A percentile compares a stretch with the other conserved stretches of the same genome.
phyloP scores from a whole-genome alignment of 2,329 filamentous ascomycete species.

The Massarina eburnea region DNA sequence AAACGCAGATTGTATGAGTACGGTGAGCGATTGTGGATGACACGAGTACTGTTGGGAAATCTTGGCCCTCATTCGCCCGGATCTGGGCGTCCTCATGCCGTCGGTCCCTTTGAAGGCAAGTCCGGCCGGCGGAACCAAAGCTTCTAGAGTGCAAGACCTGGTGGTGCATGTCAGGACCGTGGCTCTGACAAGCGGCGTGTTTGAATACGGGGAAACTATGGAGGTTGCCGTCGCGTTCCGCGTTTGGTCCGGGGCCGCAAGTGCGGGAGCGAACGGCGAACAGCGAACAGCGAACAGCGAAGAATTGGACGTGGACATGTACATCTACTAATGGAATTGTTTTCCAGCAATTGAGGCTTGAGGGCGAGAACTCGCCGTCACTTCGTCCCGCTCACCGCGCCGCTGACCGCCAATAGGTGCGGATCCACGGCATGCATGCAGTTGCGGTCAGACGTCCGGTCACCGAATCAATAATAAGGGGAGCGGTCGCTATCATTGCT shows the following conservation, averaged over 20 bases:
- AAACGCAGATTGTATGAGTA: not conserved
- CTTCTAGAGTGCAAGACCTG: not conserved
- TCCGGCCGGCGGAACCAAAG: not conserved
- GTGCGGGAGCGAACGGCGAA: not conserved
- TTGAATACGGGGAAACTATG: not conserved
- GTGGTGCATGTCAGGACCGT: not conserved
- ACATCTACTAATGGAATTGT: not conserved
- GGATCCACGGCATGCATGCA: not conserved
- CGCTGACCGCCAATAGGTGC: not conserved
- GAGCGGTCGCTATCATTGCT: constrained; percentile 5
- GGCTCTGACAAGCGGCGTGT: not conserved
- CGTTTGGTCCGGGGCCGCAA: not conserved
- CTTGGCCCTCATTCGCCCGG: not conserved
- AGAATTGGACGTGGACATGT: not conserved
- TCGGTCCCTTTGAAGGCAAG: not conserved
- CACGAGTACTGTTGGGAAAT: constrained; percentile 4
- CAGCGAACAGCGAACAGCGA: not conserved
- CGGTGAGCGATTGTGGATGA: constrained; percentile 1
- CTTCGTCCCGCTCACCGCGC: not conserved
- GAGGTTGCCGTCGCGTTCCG: not conserved
- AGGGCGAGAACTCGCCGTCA: not conserved
- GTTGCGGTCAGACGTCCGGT: constrained; percentile 1
- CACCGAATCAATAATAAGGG: not conserved
- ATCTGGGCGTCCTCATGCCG: constrained; percentile 2
- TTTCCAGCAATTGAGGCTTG: not conserved